Conservation (phyloP, 2,329 filamentous ascomycete species). For the Aspergillus sp. region DNA sequence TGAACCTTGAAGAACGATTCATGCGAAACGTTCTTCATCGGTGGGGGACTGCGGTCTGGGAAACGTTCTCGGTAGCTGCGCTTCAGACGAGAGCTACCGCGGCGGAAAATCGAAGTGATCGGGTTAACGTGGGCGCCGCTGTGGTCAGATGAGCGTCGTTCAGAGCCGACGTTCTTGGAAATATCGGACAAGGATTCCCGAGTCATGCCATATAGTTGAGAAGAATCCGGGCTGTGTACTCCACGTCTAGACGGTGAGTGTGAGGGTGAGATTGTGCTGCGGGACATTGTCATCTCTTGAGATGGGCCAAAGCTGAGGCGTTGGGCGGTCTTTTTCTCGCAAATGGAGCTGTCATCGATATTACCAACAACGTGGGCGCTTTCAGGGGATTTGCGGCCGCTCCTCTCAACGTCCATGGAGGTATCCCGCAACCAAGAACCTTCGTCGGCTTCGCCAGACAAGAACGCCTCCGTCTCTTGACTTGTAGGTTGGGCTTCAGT, state of each 20-base stretch:
- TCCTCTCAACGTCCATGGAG: slow-evolving; percentile 29
- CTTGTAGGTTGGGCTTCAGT: slow-evolving; percentile 12
- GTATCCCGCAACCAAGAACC: slow-evolving; percentile 36
- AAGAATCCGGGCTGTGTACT: slow-evolving; percentile 52
- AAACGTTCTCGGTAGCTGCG: slow-evolving; percentile 52
- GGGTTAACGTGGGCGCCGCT: slow-evolving; percentile 49
- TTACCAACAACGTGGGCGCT: slow-evolving; percentile 34
- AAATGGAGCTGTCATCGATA: slow-evolving; percentile 35
- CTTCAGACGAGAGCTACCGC: slow-evolving; percentile 58
- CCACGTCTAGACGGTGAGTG: slow-evolving; percentile 49
- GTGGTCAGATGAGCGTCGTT: slow-evolving; percentile 57
- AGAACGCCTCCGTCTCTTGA: slow-evolving; percentile 12
- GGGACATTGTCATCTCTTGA: slow-evolving; percentile 35
- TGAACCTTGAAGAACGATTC: slow-evolving; percentile 72
- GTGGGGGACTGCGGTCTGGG: slow-evolving; percentile 64
- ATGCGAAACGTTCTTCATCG: slow-evolving; percentile 89
- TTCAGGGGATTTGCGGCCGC: slow-evolving; percentile 28
- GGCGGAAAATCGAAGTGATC: slow-evolving; percentile 75
- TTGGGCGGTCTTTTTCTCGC: slow-evolving; percentile 26
- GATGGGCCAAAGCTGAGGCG: slow-evolving; percentile 35
- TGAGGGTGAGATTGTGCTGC: slow-evolving; percentile 32
- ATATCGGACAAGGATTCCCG: slow-evolving; percentile 54
- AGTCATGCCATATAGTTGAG: slow-evolving; percentile 52
- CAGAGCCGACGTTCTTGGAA: slow-evolving; percentile 52
- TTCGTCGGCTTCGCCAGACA: slow-evolving; percentile 14